These are phyloP conservation scores for Colletotrichum camelliae DNA, from an alignment of 2,329 filamentous ascomycete genomes.

Conservation along the genomic window DNA sequence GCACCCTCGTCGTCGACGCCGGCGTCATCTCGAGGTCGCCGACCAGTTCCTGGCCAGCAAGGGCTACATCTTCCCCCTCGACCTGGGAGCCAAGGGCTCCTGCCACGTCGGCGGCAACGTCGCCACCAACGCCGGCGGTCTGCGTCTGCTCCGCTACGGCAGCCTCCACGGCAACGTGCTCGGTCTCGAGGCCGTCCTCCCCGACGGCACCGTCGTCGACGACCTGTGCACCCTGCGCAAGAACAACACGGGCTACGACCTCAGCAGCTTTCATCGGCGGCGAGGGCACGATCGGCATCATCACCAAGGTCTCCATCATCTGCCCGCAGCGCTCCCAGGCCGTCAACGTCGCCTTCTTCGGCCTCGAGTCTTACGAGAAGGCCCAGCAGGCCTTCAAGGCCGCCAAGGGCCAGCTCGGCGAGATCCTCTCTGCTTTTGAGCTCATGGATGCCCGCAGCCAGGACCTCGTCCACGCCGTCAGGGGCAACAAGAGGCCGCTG, in stretches of 20 bases:
- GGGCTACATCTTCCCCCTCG: conserved; percentile 90
- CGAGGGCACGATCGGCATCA: conserved; percentile 93
- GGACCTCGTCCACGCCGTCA: conserved; percentile 75
- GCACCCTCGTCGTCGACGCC: conserved; percentile 87
- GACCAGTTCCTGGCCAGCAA: conserved; percentile 85
- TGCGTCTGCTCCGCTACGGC: conserved; percentile 89
- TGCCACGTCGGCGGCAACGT: conserved; percentile 97
- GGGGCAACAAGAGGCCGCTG: conserved; percentile 78
- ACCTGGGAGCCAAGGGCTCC: conserved; percentile 96
- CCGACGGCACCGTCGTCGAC: conserved; percentile 90
- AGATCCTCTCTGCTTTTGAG: conserved; percentile 97
- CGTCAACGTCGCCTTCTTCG: conserved; percentile 94
- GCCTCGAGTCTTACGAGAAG: conserved; percentile 87
- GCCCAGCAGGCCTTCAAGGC: conserved; percentile 85
- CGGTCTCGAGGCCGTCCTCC: conserved; percentile 90
- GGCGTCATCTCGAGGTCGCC: conserved; percentile 89
- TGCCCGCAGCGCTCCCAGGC: conserved; percentile 88
- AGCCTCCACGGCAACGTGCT: conserved; percentile 93
- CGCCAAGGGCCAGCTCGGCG: conserved; percentile 87
- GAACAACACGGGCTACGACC: conserved; percentile 98
- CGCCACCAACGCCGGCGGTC: conserved; percentile 91
- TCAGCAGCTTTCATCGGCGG: conserved; percentile 97
- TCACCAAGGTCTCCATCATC: conserved; percentile 87
- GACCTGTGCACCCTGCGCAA: conserved; percentile 89
- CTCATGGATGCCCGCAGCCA: conserved; percentile 92